Percentiles rank a stretch among this genome's conserved stretches.
phyloP scores from a whole-genome alignment of 2,329 filamentous ascomycete species.

The Fusarium sp. region DNA sequence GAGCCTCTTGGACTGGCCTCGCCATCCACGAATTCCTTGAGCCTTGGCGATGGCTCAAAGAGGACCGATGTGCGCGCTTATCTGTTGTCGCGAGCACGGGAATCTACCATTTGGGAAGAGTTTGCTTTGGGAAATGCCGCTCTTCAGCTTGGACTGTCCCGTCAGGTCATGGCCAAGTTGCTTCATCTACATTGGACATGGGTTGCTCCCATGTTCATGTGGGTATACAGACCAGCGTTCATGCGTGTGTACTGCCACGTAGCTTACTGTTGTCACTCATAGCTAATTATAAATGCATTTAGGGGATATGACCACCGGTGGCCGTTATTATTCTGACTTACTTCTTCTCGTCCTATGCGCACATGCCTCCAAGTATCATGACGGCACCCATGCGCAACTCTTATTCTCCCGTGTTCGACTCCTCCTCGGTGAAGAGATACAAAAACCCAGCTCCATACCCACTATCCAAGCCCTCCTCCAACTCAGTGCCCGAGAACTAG shows the following conservation, averaged over 20 bases:
- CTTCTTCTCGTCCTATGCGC: slow-evolving; percentile 7
- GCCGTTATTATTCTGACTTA: slow-evolving; percentile 7
- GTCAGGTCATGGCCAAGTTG: not conserved
- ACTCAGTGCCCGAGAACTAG: slow-evolving; percentile 4
- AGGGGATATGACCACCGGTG: slow-evolving; percentile 8
- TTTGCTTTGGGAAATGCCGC: slow-evolving; percentile 3
- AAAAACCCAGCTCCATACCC: slow-evolving; percentile 7
- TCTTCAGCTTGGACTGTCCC: not conserved
- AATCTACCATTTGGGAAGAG: slow-evolving; percentile 5
- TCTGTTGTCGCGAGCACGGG: not conserved
- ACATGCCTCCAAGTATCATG: slow-evolving; percentile 9
- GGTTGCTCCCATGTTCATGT: slow-evolving; percentile 16
- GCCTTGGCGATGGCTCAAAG: not conserved
- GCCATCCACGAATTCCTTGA: not conserved
- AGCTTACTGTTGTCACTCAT: no score
- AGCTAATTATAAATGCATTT: no score
- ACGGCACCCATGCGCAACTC: slow-evolving; percentile 4
- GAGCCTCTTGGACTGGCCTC: not conserved
- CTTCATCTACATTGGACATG: slow-evolving; percentile 11
- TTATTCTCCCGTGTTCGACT: slow-evolving; percentile 3
- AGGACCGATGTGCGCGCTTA: not conserved
- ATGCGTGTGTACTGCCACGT: not conserved
- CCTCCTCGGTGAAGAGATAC: slow-evolving; percentile 9
- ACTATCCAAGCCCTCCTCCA: slow-evolving; percentile 8
- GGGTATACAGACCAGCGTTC: slow-evolving; percentile 7